Evolutionary conservation across 2,329 filamentous ascomycete genomes (phyloP).

Genomic region (Colletotrichum sp.): DNA sequence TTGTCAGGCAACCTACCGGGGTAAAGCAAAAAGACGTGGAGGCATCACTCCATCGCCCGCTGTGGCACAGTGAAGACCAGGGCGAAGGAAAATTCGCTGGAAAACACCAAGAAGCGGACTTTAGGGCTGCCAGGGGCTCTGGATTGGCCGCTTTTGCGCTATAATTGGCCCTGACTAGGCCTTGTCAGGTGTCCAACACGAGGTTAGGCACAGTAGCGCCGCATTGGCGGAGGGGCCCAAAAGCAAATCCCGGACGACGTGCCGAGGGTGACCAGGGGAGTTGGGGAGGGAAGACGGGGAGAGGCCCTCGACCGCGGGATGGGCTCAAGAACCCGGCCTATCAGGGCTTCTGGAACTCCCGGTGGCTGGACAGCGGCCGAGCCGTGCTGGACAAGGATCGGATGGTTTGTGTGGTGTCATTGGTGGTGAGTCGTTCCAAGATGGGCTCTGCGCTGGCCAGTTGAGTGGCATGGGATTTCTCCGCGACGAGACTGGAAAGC

Average conservation of each 20-base stretch:
- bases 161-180: conserved; percentile 8
- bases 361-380: neutral
- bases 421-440: neutral
- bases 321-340: neutral
- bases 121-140: neutral
- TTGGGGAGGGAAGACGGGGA: neutral
- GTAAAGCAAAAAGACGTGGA: neutral
- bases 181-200: conserved; percentile 11
- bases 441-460: neutral
- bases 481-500: neutral
- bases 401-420: neutral
- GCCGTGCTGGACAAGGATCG: conserved; percentile 1
- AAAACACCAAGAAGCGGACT: neutral
- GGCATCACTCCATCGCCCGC: neutral
- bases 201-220: conserved; percentile 18
- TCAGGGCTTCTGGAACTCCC: neutral
- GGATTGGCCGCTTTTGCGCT: neutral
- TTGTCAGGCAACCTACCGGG: neutral
- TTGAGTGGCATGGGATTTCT: neutral
- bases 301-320: neutral
- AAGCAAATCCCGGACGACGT: conserved; percentile 3
- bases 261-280: neutral
- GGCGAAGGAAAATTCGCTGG: neutral
- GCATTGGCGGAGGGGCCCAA: conserved; percentile 11
- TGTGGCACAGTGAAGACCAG: neutral